phyloP scores from a whole-genome alignment of 306 rosid genomes.

The Dryas drummondii region DNA sequence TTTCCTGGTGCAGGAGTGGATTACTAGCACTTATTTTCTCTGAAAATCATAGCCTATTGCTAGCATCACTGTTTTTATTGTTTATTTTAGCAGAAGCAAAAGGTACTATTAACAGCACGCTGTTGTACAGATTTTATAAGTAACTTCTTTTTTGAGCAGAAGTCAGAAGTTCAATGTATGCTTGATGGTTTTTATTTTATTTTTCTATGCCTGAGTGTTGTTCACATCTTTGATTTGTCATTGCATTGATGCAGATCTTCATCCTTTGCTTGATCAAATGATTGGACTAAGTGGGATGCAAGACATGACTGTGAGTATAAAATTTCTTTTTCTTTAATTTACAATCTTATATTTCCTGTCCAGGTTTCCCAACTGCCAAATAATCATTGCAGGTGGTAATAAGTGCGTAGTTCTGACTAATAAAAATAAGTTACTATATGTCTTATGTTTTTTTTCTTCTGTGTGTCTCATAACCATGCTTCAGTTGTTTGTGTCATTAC shows the following conservation, averaged over 20 bases:
- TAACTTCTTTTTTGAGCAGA: neutral
- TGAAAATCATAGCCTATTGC: constrained; percentile 48
- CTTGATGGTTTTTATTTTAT: neutral
- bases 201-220: neutral
- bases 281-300: constrained; percentile 37
- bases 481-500: no score
- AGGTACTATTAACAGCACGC: constrained; percentile 42
- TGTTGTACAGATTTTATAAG: neutral
- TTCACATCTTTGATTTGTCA: constrained; percentile 14
- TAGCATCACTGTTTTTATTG: constrained; percentile 58
- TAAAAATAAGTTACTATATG: neutral
- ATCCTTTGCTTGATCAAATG: constrained; percentile 41
- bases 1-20: constrained; percentile 56
- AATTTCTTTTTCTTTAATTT: neutral
- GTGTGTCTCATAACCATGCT: no score
- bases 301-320: constrained; percentile 37
- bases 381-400: neutral
- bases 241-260: constrained; percentile 60
- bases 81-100: constrained; percentile 58
- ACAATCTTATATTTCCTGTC: neutral
- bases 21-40: constrained; percentile 49
- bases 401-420: neutral
- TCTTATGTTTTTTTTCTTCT: no score
- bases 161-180: neutral
- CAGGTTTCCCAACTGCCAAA: neutral